phyloP scores from a whole-genome alignment of 1,284 basidiomycete species.

The Fomitopsis betulina region DNA sequence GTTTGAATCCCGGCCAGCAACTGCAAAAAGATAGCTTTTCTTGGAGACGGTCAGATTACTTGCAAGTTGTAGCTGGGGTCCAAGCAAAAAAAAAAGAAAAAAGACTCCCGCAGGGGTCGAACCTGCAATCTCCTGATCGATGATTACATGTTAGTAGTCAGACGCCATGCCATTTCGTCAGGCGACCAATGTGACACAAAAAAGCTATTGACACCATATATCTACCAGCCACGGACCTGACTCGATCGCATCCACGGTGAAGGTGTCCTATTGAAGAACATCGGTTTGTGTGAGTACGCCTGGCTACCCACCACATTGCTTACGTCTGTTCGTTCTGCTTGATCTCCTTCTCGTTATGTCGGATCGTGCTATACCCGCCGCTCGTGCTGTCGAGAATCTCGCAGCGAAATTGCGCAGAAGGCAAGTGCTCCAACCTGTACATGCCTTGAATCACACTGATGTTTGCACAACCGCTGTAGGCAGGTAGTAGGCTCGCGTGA shows the following conservation, averaged over 20 bases:
- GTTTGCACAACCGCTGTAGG: constrained; percentile 33
- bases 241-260: no score
- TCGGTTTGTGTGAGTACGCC: background rate
- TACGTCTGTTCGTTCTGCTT: no score
- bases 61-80: no score
- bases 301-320: no score
- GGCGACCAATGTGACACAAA: constrained; percentile 38
- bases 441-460: background rate
- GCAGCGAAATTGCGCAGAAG: constrained; percentile 26
- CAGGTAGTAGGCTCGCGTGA: constrained; percentile 86
- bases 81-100: background rate
- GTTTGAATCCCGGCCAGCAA: no score
- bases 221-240: no score
- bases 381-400: constrained; percentile 24
- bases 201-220: no score
- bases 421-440: constrained; percentile 12
- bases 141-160: constrained; percentile 60
- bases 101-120: constrained; percentile 29
- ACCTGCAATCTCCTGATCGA: constrained; percentile 51
- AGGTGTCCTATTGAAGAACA: background rate
- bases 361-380: constrained; percentile 17
- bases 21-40: no score
- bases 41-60: no score
- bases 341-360: constrained; percentile 17
- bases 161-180: constrained; percentile 81